Conservation (phyloP, 2,329 filamentous ascomycete species). For the Rhinocladiella similis region DNA sequence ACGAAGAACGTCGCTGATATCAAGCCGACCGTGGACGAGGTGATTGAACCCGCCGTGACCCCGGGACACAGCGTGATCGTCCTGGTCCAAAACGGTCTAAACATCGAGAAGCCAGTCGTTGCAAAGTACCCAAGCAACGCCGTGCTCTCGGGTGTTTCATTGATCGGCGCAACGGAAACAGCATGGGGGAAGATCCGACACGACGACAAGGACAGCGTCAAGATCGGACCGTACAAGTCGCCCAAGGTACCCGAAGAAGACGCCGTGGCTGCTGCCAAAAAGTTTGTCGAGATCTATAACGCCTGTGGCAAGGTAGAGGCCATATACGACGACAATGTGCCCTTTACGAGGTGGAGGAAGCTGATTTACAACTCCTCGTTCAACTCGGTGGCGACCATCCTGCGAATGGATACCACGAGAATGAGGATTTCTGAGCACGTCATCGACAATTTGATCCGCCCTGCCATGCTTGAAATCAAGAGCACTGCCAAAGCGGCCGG, state of each 20-base stretch:
- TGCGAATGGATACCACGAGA: slow-evolving; percentile 51
- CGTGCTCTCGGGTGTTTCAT: slow-evolving; percentile 54
- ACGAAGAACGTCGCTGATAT: slow-evolving; percentile 61
- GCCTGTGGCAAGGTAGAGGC: slow-evolving; percentile 46
- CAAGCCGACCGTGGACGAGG: slow-evolving; percentile 47
- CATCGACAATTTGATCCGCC: slow-evolving; percentile 50
- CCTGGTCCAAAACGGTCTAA: slow-evolving; percentile 62
- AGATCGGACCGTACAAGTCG: slow-evolving; percentile 45
- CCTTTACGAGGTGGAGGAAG: slow-evolving; percentile 34
- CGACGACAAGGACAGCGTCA: slow-evolving; percentile 51
- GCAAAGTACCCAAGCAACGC: slow-evolving; percentile 51
- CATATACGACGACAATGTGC: slow-evolving; percentile 36
- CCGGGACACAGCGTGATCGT: slow-evolving; percentile 54
- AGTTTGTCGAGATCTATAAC: slow-evolving; percentile 51
- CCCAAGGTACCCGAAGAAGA: slow-evolving; percentile 1
- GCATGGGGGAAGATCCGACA: slow-evolving; percentile 52
- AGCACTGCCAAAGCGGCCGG: slow-evolving; percentile 47
- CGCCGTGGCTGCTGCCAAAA: slow-evolving; percentile 32
- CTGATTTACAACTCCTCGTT: slow-evolving; percentile 52
- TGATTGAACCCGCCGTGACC: slow-evolving; percentile 54
- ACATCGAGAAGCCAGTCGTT: slow-evolving; percentile 58
- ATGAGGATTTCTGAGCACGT: slow-evolving; percentile 49
- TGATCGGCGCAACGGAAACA: slow-evolving; percentile 53
- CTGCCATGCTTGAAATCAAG: slow-evolving; percentile 48
- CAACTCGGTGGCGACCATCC: slow-evolving; percentile 54